These are phyloP conservation scores for Daldinia decipiens DNA, from an alignment of 495 filamentous ascomycete species.

Conservation along the genomic window DNA sequence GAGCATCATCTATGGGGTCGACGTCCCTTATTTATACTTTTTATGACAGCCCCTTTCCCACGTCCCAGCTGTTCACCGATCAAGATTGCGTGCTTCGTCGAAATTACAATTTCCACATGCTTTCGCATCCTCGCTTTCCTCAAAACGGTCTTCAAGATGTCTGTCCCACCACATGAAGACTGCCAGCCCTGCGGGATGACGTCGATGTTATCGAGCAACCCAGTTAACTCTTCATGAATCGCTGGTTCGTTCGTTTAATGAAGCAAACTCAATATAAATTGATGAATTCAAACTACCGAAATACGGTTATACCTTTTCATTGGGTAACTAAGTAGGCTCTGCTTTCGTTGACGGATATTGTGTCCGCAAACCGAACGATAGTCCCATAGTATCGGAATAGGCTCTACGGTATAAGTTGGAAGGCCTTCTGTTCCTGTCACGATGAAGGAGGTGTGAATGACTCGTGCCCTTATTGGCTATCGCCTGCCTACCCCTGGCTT, in stretches of 20 bases:
- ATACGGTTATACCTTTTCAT: constrained; percentile 17
- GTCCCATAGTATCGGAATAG: constrained; percentile 6
- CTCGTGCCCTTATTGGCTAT: constrained; percentile 18
- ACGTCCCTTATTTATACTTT: constrained; percentile 45
- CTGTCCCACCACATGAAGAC: background rate
- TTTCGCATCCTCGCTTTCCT: background rate
- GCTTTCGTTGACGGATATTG: constrained; percentile 55
- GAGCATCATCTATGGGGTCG: background rate
- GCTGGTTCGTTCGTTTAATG: constrained; percentile 15
- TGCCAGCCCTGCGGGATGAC: constrained; percentile 14
- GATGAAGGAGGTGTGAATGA: constrained; percentile 26
- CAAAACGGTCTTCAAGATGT: background rate
- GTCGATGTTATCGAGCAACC: constrained; percentile 5
- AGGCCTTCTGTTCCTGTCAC: background rate
- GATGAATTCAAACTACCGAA: constrained; percentile 14
- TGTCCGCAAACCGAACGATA: constrained; percentile 17
- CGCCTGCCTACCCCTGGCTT: constrained; percentile 17
- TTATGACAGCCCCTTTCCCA: background rate
- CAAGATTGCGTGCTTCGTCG: constrained; percentile 26
- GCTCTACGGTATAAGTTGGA: background rate
- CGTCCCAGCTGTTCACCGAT: constrained; percentile 2
- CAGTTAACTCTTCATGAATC: background rate
- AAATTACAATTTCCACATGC: background rate
- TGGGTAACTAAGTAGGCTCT: constrained; percentile 55
- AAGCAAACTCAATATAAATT: constrained; percentile 21